Conservation (phyloP, 139 green algal genomes). For the Micromonas pusilla region DNA sequence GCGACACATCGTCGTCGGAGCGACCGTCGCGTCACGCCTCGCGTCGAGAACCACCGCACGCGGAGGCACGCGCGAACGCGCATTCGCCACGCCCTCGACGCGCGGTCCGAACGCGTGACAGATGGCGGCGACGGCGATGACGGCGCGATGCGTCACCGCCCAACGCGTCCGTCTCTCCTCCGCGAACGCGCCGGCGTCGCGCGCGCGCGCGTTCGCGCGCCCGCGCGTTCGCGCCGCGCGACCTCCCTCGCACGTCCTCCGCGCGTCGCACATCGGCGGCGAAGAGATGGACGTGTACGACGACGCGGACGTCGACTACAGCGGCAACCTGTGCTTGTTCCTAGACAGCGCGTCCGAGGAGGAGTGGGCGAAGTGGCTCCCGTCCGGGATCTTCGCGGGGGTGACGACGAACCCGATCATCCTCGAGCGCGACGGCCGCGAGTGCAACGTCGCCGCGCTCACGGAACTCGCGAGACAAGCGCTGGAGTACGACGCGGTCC, state of each 20-base stretch:
- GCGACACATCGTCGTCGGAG: no score
- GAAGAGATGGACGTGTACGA: background rate
- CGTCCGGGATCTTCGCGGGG: constrained; percentile 39
- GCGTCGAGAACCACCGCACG: no score
- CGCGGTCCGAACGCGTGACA: no score
- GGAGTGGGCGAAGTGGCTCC: constrained; percentile 14
- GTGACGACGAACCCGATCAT: constrained; percentile 78
- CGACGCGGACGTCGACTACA: constrained; percentile 2
- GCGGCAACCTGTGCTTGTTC: background rate
- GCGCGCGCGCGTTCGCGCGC: background rate
- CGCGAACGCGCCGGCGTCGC: no score
- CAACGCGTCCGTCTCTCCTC: no score
- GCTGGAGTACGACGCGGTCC: constrained; percentile 35
- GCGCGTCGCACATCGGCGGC: background rate
- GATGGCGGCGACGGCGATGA: no score
- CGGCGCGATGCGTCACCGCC: no score
- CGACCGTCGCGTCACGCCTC: no score
- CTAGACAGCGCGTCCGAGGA: constrained; percentile 8
- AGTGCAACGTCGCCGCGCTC: constrained; percentile 51
- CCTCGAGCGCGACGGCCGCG: constrained; percentile 55
- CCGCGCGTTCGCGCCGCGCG: background rate
- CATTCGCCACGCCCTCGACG: no score
- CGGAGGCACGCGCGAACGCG: no score
- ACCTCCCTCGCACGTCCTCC: background rate
- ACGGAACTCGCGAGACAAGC: constrained; percentile 41